Evolutionary conservation across 495 filamentous ascomycete genomes (phyloP), one percentile per base, ranked within the genome.

Genomic region (Astrocystis sublimbata): DNA sequence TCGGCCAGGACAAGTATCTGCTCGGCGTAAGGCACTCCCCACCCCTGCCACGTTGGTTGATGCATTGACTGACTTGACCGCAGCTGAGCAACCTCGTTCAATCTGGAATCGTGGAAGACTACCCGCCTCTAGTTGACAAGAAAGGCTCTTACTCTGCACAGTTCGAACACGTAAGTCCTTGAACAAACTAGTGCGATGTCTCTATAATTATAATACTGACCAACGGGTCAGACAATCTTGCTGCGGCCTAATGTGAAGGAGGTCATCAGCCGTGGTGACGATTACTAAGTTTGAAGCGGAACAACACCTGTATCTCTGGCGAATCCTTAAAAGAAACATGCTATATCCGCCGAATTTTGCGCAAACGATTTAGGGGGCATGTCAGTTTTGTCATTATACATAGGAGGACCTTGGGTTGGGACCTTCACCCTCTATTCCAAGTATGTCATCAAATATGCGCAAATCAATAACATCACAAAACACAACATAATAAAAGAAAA

Each of bases 111-210:
- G 90, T 97, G 23, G 90, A 96, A 74, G 86, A 89, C 41, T 97
- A 97, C 70, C 92, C 92, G 2, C 93, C 93, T 21, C 81, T 97
- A 46, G 86, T 87, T 61, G 93, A 97, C 80, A 86, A 92, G 77
- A 96, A 96, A 85, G 93, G 93, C 57, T 93, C 90, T 21, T 97
- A 94, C 73, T 96, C 92, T 19, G 93, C 93, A 63, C 93, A 97
- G 76, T 96, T 81, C 69, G 93, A 97, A 83, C 93, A 97, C 82
- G 92, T 94, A 79, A 83, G 89, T 74, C 62, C 30, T 28, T 36
- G 61, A n/a, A n/a, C 47, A 6, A 17, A n/a, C 33, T 43, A 50
- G 33, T 28, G 19, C 56, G 9, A 5, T 23, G 2, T 28, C 33
- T 19, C n/a, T n/a, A n/a, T n/a, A n/a, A n/a, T n/a, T 38, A 0